phyloP scores from a whole-genome alignment of 192 early-diverging fungal genomes.

The Mortierella claussenii region DNA sequence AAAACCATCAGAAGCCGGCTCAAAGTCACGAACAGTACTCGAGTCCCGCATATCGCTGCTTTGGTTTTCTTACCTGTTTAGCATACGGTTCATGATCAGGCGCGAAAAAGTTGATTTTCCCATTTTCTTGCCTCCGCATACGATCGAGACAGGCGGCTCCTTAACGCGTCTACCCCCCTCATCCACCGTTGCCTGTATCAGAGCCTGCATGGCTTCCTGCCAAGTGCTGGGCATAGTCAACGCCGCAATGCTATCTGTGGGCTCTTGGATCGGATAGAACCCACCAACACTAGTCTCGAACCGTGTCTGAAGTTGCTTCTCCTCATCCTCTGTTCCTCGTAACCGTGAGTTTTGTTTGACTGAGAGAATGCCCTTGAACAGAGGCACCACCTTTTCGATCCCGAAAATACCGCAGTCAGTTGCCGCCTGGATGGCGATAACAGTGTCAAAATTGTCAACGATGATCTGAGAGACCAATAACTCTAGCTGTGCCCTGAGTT shows the following conservation, averaged over 20 bases:
- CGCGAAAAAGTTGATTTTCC: conserved; percentile 94
- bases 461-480: background rate
- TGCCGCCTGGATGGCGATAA: conserved; percentile 55
- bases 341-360: conserved; percentile 28
- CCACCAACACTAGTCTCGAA: conserved; percentile 44
- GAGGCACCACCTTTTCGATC: conserved; percentile 56
- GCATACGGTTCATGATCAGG: conserved; percentile 78
- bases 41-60: background rate
- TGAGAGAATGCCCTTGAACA: conserved; percentile 62
- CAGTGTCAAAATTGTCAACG: conserved; percentile 34
- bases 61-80: conserved; percentile 63
- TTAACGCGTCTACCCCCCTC: conserved; percentile 25
- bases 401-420: conserved; percentile 56
- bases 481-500: conserved; percentile 22
- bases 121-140: conserved; percentile 82
- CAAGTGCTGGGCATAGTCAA: conserved; percentile 20
- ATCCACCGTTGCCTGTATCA: conserved; percentile 16
- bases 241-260: conserved; percentile 22
- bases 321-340: conserved; percentile 14
- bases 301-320: conserved; percentile 12
- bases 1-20: too few relatives aligned
- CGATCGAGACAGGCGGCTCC: conserved; percentile 63
- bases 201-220: conserved; percentile 26
- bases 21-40: background rate
- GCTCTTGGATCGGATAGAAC: conserved; percentile 61